These are phyloP conservation scores for Mycoemilia scoparia DNA, from an alignment of 192 early-diverging fungal species.

Conservation along the genomic window DNA sequence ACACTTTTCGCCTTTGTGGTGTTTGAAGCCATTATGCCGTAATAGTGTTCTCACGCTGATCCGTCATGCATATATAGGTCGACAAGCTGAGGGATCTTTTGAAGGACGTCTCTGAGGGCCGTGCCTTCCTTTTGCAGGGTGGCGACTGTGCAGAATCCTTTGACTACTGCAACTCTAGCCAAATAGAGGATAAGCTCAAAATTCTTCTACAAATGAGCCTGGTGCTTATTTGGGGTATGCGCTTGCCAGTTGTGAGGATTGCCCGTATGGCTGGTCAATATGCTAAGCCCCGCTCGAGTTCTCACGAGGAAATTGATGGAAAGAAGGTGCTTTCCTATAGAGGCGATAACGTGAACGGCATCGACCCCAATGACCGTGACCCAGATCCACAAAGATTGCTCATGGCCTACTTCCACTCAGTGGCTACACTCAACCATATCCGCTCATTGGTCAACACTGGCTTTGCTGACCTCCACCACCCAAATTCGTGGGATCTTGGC, in stretches of 20 bases:
- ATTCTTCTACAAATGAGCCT: slow-evolving; percentile 95
- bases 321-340: slow-evolving; percentile 72
- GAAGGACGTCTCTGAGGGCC: slow-evolving; percentile 71
- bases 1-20: too few species aligned
- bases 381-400: slow-evolving; percentile 89
- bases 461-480: slow-evolving; percentile 86
- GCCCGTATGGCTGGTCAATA: slow-evolving; percentile 98
- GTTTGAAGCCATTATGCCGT: slow-evolving; percentile 2
- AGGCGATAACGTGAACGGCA: slow-evolving; percentile 97
- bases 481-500: slow-evolving; percentile 71
- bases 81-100: slow-evolving; percentile 65
- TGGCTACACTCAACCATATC: slow-evolving; percentile 89
- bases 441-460: slow-evolving; percentile 62
- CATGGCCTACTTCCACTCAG: slow-evolving; percentile 93
- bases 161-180: slow-evolving; percentile 85
- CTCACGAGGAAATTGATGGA: slow-evolving; percentile 74
- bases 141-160: slow-evolving; percentile 98
- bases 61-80: slow-evolving; percentile 46
- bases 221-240: slow-evolving; percentile 82
- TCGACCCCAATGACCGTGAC: slow-evolving; percentile 58
- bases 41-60: background rate
- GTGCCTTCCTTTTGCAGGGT: slow-evolving; percentile 90
- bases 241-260: slow-evolving; percentile 85
- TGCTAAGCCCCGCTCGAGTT: slow-evolving; percentile 89
- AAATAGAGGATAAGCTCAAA: slow-evolving; percentile 91